Evolutionary conservation across 2,329 filamentous ascomycete species (phyloP), one percentile per base, ranked within the genome.

Genomic region (Pyricularia grisea): DNA sequence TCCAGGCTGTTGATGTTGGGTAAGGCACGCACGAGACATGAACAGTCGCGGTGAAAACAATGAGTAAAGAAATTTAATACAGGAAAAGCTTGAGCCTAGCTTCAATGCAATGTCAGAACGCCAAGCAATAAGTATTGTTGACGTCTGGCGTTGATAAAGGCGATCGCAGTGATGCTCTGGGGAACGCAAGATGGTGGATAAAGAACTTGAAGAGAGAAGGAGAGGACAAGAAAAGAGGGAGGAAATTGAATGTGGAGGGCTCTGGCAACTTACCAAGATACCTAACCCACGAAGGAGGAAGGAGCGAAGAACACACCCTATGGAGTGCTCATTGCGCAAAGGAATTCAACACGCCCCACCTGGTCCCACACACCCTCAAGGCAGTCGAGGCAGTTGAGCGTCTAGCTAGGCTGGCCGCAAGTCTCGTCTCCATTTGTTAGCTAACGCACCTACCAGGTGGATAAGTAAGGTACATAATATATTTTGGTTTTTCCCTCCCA

Each of bases 171-270:
- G 33, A 36, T 36, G 33, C 33, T 36, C 33, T 36, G 58, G 25
- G n/a, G 25, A 27, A 61, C 23, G 58, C 10, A 61, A 27, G 25
- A 30, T 20, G 63, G 60, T 28, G 33, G 64, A 30, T 31, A 17
- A 60, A 25, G 66, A 27, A 68, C 14, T 20, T 55, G 50, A 55
- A 36, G 25, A 69, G 58, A 67, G 65, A 27, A 65, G 25, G 67
- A n/a, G 55, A 69, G 65, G 30, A 25, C 36, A 30, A 50, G 68
- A 67, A 68, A 55, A 55, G 64, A 61, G 50, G 66, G 66, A 60
- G 66, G 50, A 50, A 30, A 36, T 27, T 25, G n/a, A 61, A 61
- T 25, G 42, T 50, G 42, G 42, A 50, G 42, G 42, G 42, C 42
- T 50, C 58, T 61, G 17, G 25, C 58, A 36, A 36, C 58, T 61